Base-by-base conservation (phyloP, 352 stramenopile species). In the Globisporangium middletonii region DNA sequence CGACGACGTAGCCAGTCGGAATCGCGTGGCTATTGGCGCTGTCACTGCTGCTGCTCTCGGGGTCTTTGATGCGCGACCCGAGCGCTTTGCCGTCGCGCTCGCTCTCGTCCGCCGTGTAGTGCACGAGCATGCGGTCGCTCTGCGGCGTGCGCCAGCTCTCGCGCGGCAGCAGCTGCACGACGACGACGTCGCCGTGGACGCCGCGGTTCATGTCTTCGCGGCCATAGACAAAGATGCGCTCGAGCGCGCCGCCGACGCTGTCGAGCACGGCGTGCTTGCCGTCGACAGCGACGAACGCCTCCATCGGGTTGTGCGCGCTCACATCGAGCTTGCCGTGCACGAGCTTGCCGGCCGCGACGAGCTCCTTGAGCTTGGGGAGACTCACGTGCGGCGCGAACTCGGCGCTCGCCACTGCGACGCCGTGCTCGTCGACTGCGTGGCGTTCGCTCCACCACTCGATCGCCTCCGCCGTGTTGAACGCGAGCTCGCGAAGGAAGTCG, bases 181-280 rank as follows among this genome's bases (percentile, higher is more conserved):
- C 94, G 13, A 99, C 97, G 12, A 96, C 68, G 76, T 99, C 97
- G 28, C 97, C 97, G 67, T 99, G 96, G 2, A 99, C 77, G 4
- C 96, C 97, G 52, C 97, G 88, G 75, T 99, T 99, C 62, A 98
- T 93, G 59, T 95, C 75, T 51, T 85, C 73, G 27, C 79, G 77
- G 28, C 81, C 83, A 57, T 77, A 86, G 0, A 92, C 65, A 68
- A 90, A 90, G 18, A 94, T 75, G 42, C 76, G 79, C 13, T 86
- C 75, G 23, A 79, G 13, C 23, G 46, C 19, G 18, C 52, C 43
- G n/a, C 43, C 18, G 9, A 38, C 33, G 12, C 18, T 26, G 19
- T 48, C 43, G 4, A 4, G 18, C 5, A 48, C 41, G 6, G 45
- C 49, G 5, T 67, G 60, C n/a, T 68, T 65, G 41, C 67, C 58